phyloP scores from a whole-genome alignment of 1,284 basidiomycete species.

The Pyrrhoderma noxium region DNA sequence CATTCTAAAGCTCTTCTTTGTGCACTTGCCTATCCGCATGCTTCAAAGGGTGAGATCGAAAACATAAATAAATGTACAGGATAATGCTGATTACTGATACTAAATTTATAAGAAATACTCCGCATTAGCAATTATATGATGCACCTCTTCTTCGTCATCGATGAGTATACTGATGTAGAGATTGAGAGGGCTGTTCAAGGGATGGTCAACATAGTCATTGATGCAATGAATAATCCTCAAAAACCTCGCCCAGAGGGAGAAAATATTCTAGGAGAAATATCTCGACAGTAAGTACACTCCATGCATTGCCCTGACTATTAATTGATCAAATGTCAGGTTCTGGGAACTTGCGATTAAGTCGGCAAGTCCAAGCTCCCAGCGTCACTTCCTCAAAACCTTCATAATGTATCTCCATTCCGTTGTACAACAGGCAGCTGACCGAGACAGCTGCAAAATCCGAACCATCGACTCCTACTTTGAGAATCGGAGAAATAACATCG shows the following conservation, averaged over 20 bases:
- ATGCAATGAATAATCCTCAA: slow-evolving; percentile 30
- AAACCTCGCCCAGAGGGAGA: slow-evolving; percentile 28
- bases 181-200: slow-evolving; percentile 21
- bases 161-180: slow-evolving; percentile 35
- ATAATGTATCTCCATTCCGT: not conserved
- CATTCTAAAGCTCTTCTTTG: slow-evolving; percentile 14
- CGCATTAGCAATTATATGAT: slow-evolving; percentile 32
- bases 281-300: slow-evolving; percentile 24
- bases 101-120: slow-evolving; percentile 20
- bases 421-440: not conserved
- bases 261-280: slow-evolving; percentile 27
- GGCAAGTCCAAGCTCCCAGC: slow-evolving; percentile 38
- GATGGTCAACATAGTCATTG: slow-evolving; percentile 29
- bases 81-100: too few species aligned
- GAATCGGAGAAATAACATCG: not conserved
- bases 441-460: not conserved
- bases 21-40: slow-evolving; percentile 23
- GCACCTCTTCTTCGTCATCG: slow-evolving; percentile 36
- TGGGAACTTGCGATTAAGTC: slow-evolving; percentile 21
- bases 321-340: not conserved
- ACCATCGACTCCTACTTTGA: not conserved
- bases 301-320: too few species aligned
- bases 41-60: slow-evolving; percentile 22
- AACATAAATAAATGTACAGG: not conserved
- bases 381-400: slow-evolving; percentile 7